Evolutionary conservation across 2,329 filamentous ascomycete species (phyloP).

Genomic region (Aciculosporium take): DNA sequence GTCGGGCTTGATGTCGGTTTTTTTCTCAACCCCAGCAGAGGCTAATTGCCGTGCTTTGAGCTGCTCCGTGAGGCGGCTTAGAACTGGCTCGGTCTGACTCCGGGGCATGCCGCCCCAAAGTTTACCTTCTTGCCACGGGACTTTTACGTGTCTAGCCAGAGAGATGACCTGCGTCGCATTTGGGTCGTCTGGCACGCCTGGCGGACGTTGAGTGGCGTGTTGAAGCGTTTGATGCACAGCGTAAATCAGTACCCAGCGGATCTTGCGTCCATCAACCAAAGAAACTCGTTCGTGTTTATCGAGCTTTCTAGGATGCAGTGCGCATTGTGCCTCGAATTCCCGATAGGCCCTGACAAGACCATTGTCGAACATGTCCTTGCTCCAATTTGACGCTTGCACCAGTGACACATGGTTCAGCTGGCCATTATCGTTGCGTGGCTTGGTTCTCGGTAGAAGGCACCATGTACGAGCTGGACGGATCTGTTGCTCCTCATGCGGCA

Average conservation of each 20-base stretch:
- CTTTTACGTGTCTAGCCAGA: slow-evolving; percentile 26
- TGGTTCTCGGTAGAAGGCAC: slow-evolving; percentile 28
- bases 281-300: slow-evolving; percentile 40
- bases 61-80: slow-evolving; percentile 6
- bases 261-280: slow-evolving; percentile 55
- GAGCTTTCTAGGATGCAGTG: slow-evolving; percentile 33
- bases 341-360: slow-evolving; percentile 53
- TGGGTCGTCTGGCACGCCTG: slow-evolving; percentile 43
- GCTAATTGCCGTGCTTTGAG: slow-evolving; percentile 5
- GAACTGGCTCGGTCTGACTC: slow-evolving; percentile 16
- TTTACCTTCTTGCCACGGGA: slow-evolving; percentile 30
- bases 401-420: slow-evolving; percentile 38
- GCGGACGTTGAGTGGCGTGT: slow-evolving; percentile 45
- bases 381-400: slow-evolving; percentile 34
- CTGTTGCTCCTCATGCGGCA: slow-evolving; percentile 35
- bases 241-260: slow-evolving; percentile 68
- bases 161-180: slow-evolving; percentile 43
- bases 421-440: slow-evolving; percentile 32
- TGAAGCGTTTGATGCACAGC: slow-evolving; percentile 57
- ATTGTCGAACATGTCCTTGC: slow-evolving; percentile 27
- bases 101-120: slow-evolving; percentile 15
- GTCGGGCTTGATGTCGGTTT: slow-evolving; percentile 37
- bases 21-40: slow-evolving; percentile 5
- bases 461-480: slow-evolving; percentile 20
- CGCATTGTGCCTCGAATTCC: slow-evolving; percentile 50